Conservation (phyloP, 2,329 filamentous ascomycete species). For the Aspergillus sp. region DNA sequence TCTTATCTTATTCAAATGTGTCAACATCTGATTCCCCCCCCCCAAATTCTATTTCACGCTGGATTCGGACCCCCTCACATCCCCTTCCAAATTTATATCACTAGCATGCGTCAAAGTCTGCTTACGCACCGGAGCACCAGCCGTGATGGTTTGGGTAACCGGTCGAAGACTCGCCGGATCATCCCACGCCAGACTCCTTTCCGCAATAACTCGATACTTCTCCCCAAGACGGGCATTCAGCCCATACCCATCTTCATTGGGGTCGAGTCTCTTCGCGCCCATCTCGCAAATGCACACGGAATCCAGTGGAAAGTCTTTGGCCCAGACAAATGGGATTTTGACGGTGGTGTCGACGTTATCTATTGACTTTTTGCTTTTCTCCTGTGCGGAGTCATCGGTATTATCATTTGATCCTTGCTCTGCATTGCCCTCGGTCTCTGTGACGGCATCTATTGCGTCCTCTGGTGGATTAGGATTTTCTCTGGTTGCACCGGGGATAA, state of each 20-base stretch:
- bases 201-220: constrained; percentile 45
- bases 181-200: constrained; percentile 21
- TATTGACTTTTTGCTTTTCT: not conserved
- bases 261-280: constrained; percentile 64
- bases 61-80: not conserved
- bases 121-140: not conserved
- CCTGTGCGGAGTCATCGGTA: not conserved
- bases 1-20: no score
- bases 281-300: constrained; percentile 74
- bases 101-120: no score
- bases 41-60: not conserved
- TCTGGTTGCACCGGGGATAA: not conserved
- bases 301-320: constrained; percentile 58
- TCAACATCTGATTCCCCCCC: no score
- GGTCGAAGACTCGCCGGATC: no score
- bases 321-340: constrained; percentile 55
- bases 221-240: constrained; percentile 43
- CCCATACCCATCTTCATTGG: constrained; percentile 30
- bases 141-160: not conserved
- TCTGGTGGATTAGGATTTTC: not conserved
- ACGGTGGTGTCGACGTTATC: not conserved
- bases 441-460: not conserved
- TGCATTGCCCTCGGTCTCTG: no score
- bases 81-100: not conserved
- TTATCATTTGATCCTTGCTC: no score